Conservation (phyloP, 2,329 filamentous ascomycete genomes). For the Phyllosticta citribraziliensis region DNA sequence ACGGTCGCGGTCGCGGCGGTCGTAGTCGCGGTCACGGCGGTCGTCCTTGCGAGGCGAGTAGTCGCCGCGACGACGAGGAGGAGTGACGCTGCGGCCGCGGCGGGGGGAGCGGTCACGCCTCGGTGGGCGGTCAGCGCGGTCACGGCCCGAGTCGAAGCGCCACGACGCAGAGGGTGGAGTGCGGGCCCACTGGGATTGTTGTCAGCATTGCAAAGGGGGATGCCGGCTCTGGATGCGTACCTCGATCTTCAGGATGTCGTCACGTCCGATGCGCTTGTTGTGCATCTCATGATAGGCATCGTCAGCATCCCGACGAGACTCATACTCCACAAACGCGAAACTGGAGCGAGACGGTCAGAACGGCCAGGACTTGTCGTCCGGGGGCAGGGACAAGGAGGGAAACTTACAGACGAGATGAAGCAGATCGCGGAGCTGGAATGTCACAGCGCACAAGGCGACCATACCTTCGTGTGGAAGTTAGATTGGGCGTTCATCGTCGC, state of each 20-base stretch:
- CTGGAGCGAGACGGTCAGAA: conserved; percentile 33
- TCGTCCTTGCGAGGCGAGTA: conserved; percentile 87
- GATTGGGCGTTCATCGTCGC: conserved; percentile 14
- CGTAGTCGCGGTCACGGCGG: conserved; percentile 64
- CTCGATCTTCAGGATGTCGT: conserved; percentile 96
- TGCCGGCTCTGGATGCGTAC: conserved; percentile 40
- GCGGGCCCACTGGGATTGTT: conserved; percentile 72
- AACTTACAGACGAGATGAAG: conserved; percentile 88
- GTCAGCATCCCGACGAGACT: conserved; percentile 94
- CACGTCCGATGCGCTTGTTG: conserved; percentile 93
- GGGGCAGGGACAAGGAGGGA: conserved; percentile 8
- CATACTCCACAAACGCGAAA: conserved; percentile 98
- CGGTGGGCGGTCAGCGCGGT: conserved; percentile 53
- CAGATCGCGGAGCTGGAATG: conserved; percentile 90
- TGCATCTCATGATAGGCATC: conserved; percentile 99
- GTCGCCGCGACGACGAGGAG: conserved; percentile 50
- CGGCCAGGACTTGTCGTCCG: background rate
- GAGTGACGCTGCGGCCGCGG: conserved; percentile 37
- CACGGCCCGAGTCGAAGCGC: conserved; percentile 85
- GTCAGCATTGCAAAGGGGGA: conserved; percentile 13
- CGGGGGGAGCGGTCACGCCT: conserved; percentile 58
- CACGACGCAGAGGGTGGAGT: conserved; percentile 96
- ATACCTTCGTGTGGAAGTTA: conserved; percentile 60
- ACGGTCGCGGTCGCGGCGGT: conserved; percentile 63
- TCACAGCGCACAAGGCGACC: conserved; percentile 96